Evolutionary conservation across 768 basidiomycete species (phyloP), one percentile per base, ranked within the genome.

Genomic region (Guyanaporus albipodus): DNA sequence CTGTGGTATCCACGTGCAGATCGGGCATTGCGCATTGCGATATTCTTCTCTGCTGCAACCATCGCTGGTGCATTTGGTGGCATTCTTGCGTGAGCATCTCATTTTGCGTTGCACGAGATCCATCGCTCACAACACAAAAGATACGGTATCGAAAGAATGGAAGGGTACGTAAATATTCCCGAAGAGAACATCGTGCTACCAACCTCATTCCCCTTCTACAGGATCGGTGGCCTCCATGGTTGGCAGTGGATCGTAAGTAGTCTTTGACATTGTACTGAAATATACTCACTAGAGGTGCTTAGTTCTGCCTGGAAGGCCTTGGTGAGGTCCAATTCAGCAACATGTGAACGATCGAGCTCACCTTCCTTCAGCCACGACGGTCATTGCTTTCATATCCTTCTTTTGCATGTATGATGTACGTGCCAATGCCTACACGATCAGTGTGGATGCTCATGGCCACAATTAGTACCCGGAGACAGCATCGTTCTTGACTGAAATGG

Each of bases 1-100:
- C 60, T 79, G 39, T 84, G 82, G 82, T 79, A 87, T 57, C 73
- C 78, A 9, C 69, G 76, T 28, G 66, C 67, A 42, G 82, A 85
- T 55, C 74, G 81, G 35, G 80, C 77, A 15, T 67, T 64, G 55
- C 74, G 82, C 22, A 73, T 82, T 45, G 79, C 82, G 4, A 68
- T 84, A 29, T 83, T 85, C 69, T 82, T 82, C 60, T 76, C 76
- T 17, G 79, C 80, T 29, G 79, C 80, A 10, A 81, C 79, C 2
- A 57, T 77, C 28, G 75, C 80, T 15, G 80, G 72, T 45, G 63
- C 68, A 52, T 79, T 68, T 59, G 76, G 78, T 38, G 77, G 78
- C 26, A 56, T 79, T 37, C 67, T 60, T 24, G 78, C 77, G 44
- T 78, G 57, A 54, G 75, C 44, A 3, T 23, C 15, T n/a, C n/a